phyloP scores from a whole-genome alignment of 108 stramenopile species.

The Nitzschia inconspicua region DNA sequence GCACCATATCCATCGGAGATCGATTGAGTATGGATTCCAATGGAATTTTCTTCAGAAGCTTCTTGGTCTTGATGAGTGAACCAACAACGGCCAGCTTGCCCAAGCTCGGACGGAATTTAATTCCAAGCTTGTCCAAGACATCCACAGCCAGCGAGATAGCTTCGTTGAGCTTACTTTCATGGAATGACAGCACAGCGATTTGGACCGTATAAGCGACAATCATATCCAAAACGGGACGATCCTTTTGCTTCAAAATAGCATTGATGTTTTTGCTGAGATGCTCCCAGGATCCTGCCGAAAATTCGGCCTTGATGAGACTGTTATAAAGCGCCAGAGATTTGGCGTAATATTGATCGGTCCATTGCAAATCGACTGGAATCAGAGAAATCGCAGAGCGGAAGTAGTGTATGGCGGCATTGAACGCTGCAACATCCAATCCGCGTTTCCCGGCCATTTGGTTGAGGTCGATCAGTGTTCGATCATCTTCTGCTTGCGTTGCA shows the following conservation, averaged over 20 bases:
- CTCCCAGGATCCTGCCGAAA: conserved; percentile 12
- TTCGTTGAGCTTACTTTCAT: background rate
- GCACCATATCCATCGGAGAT: conserved; percentile 1
- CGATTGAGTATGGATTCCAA: background rate
- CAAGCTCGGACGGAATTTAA: background rate
- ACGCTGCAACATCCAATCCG: conserved; percentile 19
- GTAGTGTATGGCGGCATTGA: conserved; percentile 7
- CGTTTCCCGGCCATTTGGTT: conserved; percentile 23
- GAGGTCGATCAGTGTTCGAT: conserved; percentile 5
- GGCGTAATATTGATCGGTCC: conserved; percentile 3
- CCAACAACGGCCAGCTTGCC: conserved; percentile 4
- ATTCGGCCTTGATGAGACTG: conserved; percentile 12
- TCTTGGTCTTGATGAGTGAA: conserved; percentile 16
- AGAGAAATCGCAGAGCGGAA: background rate
- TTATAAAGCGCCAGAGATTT: conserved; percentile 2
- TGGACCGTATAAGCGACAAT: background rate
- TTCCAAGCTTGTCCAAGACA: conserved; percentile 11
- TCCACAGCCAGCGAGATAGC: conserved; percentile 3
- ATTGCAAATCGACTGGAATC: background rate
- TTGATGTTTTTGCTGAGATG: background rate
- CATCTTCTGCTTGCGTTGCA: no score
- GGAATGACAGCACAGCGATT: background rate
- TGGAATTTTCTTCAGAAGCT: conserved; percentile 8
- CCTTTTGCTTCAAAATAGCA: background rate
- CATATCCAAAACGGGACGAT: background rate